Base-by-base conservation (phyloP, 495 filamentous ascomycete genomes). In the Penicillium verhagenii region DNA sequence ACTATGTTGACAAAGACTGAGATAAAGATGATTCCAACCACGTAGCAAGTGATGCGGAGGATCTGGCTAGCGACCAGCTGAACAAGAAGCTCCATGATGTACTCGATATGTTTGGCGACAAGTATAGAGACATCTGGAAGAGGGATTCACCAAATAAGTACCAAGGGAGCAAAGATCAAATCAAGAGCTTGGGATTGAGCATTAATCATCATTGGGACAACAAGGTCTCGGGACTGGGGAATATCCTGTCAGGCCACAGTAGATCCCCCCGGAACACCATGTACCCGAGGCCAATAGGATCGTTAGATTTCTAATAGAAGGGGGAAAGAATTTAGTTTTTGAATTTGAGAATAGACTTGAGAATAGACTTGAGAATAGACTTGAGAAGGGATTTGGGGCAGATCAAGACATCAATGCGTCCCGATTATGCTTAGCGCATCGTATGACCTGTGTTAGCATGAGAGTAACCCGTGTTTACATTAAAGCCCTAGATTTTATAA, bases 1-100 rank as follows among this genome's bases (percentile, higher is more conserved):
- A 87, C 52, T 38, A 92, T 82, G 61, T 92, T 92, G 58, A 87
- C 29, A 35, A 86, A 53, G 11, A 92, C 79, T 3, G 75, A 58
- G 35, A 87, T 18, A 31, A 83, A 50, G 6, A 56, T 46, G 11
- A 69, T 53, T 7, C 52, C 64, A 20, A 58, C 35, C 18, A 58
- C 64, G 50, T 72, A 76, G 52, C 48, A 46, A 10, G 33, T 38
- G 29, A 65, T 59, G 7, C 54, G 54, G 20, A 60, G 52, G 24
- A 68, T 59, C 23, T 66, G 66, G 49, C 63, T 59, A 23, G 56
- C 48, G 28, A 61, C 61, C 26, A 64, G 14, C 14, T 49, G 57
- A 33, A 51, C 50, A 14, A 65, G 49, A 11, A 53, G 40, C 21
- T 68, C 57, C 67, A 66, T 70, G 50, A 42, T 56, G 29, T 2